phyloP scores from a whole-genome alignment of 306 rosid species.

The barrel medic (Medicago truncatula) region MtrunA17r5.0-ANR NC_053049.1:42698001-42698500 shows the following conservation, averaged over 20 bases:
- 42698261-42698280: neutral
- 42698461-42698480: too few relatives aligned
- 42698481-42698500: too few relatives aligned
- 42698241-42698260: neutral
- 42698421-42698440: too few relatives aligned
- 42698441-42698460: too few relatives aligned
- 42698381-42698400: too few relatives aligned
- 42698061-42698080: neutral
- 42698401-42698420: too few relatives aligned
- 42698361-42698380: too few relatives aligned
- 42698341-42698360: too few relatives aligned
- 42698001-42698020: conserved; percentile 22
- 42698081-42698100: conserved; percentile 5
- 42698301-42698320: conserved; percentile 8
- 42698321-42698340: neutral
- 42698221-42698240: neutral
- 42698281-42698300: neutral
- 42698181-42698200: conserved; percentile 66
- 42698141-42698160: conserved; percentile 69
- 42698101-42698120: conserved; percentile 57
- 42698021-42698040: neutral
- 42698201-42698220: conserved; percentile 8
- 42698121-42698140: conserved; percentile 74
- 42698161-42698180: conserved; percentile 55
- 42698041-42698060: neutral